Evolutionary conservation across 2,329 filamentous ascomycete genomes (phyloP).

Genomic region (Aspergillus ochraceoroseus): DNA sequence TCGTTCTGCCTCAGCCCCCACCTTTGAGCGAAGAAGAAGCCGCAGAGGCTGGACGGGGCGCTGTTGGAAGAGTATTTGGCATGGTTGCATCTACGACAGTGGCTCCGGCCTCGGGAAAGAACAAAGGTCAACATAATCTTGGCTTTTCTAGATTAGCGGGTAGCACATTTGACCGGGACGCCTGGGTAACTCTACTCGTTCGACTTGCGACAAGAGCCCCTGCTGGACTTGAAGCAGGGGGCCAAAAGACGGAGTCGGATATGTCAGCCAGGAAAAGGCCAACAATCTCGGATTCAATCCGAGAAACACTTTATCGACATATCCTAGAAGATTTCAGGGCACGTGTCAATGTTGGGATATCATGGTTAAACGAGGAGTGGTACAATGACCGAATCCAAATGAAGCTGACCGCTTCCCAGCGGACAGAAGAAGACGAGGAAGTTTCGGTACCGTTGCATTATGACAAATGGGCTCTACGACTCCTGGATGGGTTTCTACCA

Average conservation of each 20-base stretch:
- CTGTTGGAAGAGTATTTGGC: conserved; percentile 70
- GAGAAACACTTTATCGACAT: conserved; percentile 76
- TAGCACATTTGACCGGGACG: conserved; percentile 76
- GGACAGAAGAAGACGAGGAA: conserved; percentile 47
- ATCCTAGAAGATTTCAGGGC: conserved; percentile 87
- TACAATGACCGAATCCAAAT: conserved; percentile 72
- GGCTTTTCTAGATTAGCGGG: conserved; percentile 82
- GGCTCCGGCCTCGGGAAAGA: conserved; percentile 51
- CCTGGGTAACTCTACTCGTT: conserved; percentile 84
- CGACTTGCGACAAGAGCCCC: conserved; percentile 76
- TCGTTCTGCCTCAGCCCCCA: conserved; percentile 72
- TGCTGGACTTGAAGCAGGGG: conserved; percentile 59
- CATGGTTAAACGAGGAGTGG: conserved; percentile 97
- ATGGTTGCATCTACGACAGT: conserved; percentile 72
- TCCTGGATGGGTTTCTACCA: conserved; percentile 84
- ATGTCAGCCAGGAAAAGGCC: conserved; percentile 24
- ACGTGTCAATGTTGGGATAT: conserved; percentile 82
- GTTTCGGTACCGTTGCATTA: conserved; percentile 56
- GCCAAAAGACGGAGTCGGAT: conserved; percentile 31
- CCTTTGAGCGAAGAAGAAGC: conserved; percentile 67
- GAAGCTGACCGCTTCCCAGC: conserved; percentile 41
- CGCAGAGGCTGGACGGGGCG: conserved; percentile 67
- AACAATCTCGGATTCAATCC: conserved; percentile 59
- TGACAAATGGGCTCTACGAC: conserved; percentile 68
- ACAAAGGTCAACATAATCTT: conserved; percentile 49